Conservation (phyloP, 768 basidiomycete species). For the Auricularia sp. region DNA sequence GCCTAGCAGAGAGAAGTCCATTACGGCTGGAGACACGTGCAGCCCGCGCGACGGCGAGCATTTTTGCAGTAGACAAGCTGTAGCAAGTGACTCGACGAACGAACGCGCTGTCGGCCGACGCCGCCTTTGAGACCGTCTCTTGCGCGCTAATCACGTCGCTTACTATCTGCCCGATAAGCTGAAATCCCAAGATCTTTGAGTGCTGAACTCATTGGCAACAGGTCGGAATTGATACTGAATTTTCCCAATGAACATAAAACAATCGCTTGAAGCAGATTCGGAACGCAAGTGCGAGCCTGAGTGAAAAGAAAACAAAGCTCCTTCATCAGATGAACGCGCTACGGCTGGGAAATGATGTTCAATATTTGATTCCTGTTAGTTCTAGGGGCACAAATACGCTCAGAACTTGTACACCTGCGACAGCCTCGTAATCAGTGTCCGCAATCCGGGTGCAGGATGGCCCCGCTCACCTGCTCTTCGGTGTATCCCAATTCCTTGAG, state of each 20-base stretch:
- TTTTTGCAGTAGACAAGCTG: background rate
- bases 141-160: too few species aligned
- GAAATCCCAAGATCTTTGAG: too few species aligned
- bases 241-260: too few species aligned
- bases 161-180: too few species aligned
- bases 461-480: conserved; percentile 60
- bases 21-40: background rate
- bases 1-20: background rate
- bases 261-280: too few species aligned
- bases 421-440: background rate
- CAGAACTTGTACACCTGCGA: conserved; percentile 1
- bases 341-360: too few species aligned
- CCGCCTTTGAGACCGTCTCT: background rate
- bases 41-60: background rate
- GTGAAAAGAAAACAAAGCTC: too few species aligned
- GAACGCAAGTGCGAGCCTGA: too few species aligned
- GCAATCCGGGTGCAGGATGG: background rate
- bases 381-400: background rate
- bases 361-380: too few species aligned
- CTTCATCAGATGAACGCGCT: too few species aligned
- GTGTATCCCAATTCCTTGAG: conserved; percentile 82
- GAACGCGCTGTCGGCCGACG: background rate
- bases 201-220: too few species aligned
- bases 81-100: background rate
- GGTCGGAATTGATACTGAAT: too few species aligned